Percentiles rank a stretch among this genome's conserved stretches.
These are phyloP conservation scores for Paxillus ammoniavirescens DNA, from an alignment of 768 basidiomycete species.

Conservation along the genomic window DNA sequence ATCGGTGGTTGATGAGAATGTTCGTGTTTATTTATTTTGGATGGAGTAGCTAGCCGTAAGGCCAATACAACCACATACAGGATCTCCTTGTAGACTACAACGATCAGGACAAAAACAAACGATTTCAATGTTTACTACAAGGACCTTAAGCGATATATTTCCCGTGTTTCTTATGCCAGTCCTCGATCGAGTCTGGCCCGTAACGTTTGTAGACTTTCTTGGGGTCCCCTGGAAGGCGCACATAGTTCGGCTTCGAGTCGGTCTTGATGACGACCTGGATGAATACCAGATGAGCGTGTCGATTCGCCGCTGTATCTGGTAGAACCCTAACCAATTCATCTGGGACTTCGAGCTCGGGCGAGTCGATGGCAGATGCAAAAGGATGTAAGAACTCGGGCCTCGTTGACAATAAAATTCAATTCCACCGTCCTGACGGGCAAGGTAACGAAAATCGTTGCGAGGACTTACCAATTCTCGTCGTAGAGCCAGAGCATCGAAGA, in stretches of 20 bases:
- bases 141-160: constrained; percentile 30
- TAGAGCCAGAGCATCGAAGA: constrained; percentile 69
- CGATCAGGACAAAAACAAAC: no score
- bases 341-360: constrained; percentile 52
- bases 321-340: constrained; percentile 44
- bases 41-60: no score
- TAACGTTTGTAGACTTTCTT: constrained; percentile 48
- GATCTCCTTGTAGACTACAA: no score
- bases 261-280: constrained; percentile 44
- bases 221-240: constrained; percentile 58
- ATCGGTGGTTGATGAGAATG: no score
- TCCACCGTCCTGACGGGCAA: background rate
- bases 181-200: constrained; percentile 47
- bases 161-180: constrained; percentile 57
- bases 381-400: constrained; percentile 69
- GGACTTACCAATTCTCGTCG: constrained; percentile 48
- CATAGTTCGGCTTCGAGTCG: constrained; percentile 56
- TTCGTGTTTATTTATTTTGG: no score
- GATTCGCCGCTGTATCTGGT: background rate
- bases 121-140: no score
- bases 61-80: no score
- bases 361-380: constrained; percentile 66
- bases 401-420: background rate
- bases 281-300: background rate
- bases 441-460: background rate